Base-by-base conservation (phyloP, 2,329 filamentous ascomycete genomes). In the Spiromastix sp. region DNA sequence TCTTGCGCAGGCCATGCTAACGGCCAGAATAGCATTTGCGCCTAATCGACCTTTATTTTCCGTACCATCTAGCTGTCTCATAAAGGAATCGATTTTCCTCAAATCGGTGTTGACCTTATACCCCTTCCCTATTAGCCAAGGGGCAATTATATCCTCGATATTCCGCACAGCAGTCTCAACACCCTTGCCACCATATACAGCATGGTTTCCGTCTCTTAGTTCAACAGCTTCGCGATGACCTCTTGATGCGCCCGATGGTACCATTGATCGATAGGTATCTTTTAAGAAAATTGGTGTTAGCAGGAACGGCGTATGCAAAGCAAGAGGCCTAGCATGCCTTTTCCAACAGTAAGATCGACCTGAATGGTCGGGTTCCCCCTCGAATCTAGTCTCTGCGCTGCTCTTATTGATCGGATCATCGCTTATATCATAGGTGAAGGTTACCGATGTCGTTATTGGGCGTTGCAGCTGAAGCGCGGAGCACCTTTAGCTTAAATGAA, bases 21-120 rank as follows among this genome's bases (percentile, higher is more conserved):
- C 68, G 58, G 70, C 71, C 34, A 76, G 64, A 46, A 75, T 75
- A 45, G 72, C 71, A 53, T 76, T 76, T 44, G 72, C 72, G 46
- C 72, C 72, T 26, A 76, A 60, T 45, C 67, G 68, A 45, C 63
- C 67, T 68, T 76, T 77, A 63, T 74, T 72, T 49, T 60, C 56
- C 31, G 71, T 75, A 43, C 71, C 71, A 55, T 74, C 71, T 42
- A 75, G 62, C 54, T 64, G 57, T 50, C 63, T 60, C 54, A 74
- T 57, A 55, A 73, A 70, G 26, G 50, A 54, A 46, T 74, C 71
- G 34, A 74, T 67, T 31, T 65, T 64, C 42, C 59, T 64, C 50
- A 71, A 68, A 52, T 73, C 67, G 55, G 65, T 70, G 46, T 31
- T 39, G 13, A 72, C 65, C 48, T 73, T 65, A 49, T 73, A 57